Percentiles rank a stretch among this genome's conserved stretches.
Evolutionary conservation across 345 rosid species (phyloP).

Genomic region (Firmiana major): DNA sequence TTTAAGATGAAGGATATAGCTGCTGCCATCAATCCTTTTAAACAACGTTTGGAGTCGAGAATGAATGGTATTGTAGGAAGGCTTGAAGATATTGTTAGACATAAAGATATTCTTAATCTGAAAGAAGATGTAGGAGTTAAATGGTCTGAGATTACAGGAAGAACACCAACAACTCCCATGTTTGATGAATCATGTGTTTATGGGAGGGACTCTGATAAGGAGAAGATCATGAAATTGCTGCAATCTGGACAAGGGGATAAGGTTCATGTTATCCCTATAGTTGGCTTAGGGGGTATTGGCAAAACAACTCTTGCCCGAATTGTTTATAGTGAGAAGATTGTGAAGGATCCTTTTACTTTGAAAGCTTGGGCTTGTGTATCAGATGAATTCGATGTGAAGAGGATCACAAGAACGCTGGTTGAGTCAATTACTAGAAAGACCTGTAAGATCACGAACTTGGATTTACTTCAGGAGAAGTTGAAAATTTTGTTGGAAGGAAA

Average conservation of each 20-base stretch:
- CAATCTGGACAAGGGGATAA: neutral
- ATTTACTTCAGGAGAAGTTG: constrained; percentile 1
- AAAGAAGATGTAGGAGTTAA: neutral
- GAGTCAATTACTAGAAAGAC: neutral
- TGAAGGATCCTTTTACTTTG: neutral
- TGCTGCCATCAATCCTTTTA: neutral
- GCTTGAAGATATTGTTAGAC: neutral
- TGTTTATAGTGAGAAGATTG: neutral
- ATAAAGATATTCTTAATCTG: neutral
- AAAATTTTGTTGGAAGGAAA: neutral
- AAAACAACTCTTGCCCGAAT: constrained; percentile 29
- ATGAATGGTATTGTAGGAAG: neutral
- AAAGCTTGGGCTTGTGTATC: constrained; percentile 7
- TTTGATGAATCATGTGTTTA: neutral
- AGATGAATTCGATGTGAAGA: neutral
- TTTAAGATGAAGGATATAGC: neutral
- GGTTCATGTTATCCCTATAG: constrained; percentile 23
- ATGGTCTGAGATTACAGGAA: neutral
- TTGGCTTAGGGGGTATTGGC: constrained; percentile 29
- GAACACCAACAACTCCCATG: neutral
- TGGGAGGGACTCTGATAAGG: neutral
- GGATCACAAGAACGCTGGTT: neutral
- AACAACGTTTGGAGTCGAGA: neutral
- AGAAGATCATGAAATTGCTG: neutral
- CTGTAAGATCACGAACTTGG: neutral